phyloP scores from a whole-genome alignment of 257 asterid genomes.

The Knoxia roxburghii region DNA sequence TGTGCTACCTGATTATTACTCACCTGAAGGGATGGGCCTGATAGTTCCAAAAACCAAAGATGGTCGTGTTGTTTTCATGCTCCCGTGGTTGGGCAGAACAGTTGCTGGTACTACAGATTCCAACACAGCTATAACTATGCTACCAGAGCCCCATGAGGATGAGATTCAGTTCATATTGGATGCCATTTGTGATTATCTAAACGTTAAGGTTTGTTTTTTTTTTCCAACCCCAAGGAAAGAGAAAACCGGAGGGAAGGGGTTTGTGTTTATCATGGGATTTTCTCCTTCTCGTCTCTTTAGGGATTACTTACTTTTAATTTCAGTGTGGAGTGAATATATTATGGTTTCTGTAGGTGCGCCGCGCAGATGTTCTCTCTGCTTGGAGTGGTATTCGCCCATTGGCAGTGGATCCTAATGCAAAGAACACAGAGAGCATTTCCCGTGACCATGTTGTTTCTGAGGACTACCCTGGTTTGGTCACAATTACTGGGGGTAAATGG shows the following conservation, averaged over 20 bases:
- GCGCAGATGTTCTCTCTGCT: conserved; percentile 88
- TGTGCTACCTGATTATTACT: conserved; percentile 96
- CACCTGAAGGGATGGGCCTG: conserved; percentile 99
- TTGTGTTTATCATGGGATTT: too few species aligned
- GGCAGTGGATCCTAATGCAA: conserved; percentile 91
- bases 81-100: conserved; percentile 98
- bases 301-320: conserved; percentile 1
- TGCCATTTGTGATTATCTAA: conserved; percentile 91
- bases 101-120: conserved; percentile 99
- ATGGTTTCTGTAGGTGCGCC: conserved; percentile 59
- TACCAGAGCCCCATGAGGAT: conserved; percentile 96
- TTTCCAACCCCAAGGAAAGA: too few species aligned
- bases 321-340: conserved; percentile 19
- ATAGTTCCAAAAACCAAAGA: conserved; percentile 99
- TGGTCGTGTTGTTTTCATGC: conserved; percentile 98
- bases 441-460: conserved; percentile 89
- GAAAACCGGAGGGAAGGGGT: too few species aligned
- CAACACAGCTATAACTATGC: conserved; percentile 76
- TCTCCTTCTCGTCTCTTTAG: not conserved
- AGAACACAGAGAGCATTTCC: conserved; percentile 85
- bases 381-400: conserved; percentile 99
- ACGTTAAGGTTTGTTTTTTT: conserved; percentile 60
- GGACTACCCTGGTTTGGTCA: conserved; percentile 88
- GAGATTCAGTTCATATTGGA: conserved; percentile 95
- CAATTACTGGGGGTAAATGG: conserved; percentile 99